Percentiles rank a stretch among this genome's conserved stretches.
Conservation (phyloP, 331 rosid species). For the Rhamnella rubrinervis region DNA sequence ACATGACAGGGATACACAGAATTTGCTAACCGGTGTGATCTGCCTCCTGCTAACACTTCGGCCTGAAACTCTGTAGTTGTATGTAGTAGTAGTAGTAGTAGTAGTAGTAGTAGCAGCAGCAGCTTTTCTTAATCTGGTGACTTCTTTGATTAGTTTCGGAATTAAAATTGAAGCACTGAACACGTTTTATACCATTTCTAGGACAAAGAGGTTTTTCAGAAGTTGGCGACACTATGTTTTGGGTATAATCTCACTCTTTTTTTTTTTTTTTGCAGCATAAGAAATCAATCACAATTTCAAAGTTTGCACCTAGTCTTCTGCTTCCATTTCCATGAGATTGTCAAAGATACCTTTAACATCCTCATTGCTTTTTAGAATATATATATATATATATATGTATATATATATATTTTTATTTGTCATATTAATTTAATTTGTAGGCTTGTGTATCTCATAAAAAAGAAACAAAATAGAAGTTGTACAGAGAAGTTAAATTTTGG, state of each 20-base stretch:
- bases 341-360: not conserved
- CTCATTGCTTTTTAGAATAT: too few relatives aligned
- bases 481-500: too few relatives aligned
- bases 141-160: not conserved
- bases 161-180: slow-evolving; percentile 1
- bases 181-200: not conserved
- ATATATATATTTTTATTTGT: too few relatives aligned
- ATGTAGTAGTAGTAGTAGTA: slow-evolving; percentile 14
- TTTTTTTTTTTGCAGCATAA: slow-evolving; percentile 17
- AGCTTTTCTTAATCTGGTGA: slow-evolving; percentile 5
- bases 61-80: slow-evolving; percentile 26
- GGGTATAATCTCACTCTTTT: not conserved
- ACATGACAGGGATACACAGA: slow-evolving; percentile 53
- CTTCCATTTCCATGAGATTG: slow-evolving; percentile 21
- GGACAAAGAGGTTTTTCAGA: slow-evolving; percentile 9
- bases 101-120: slow-evolving; percentile 12
- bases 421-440: too few relatives aligned
- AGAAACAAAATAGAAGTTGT: too few relatives aligned
- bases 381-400: too few relatives aligned
- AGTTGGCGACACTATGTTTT: not conserved
- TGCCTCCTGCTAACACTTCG: slow-evolving; percentile 32
- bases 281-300: slow-evolving; percentile 12
- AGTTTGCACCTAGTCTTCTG: slow-evolving; percentile 14
- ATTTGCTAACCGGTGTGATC: slow-evolving; percentile 35
- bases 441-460: too few relatives aligned